Conservation (phyloP, 345 rosid genomes). For the Heritiera fomes region DNA sequence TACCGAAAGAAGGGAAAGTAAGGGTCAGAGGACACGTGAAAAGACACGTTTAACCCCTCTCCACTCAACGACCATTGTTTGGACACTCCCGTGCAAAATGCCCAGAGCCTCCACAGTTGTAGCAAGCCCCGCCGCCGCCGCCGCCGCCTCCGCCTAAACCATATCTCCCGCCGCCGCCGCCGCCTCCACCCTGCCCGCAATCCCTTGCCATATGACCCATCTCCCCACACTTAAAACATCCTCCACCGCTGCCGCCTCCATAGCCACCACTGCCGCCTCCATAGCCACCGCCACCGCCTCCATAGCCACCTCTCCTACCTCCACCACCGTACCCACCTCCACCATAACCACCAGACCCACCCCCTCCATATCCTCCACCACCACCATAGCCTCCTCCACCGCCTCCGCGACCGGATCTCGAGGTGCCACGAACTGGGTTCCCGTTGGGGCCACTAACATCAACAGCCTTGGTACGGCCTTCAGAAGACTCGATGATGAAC, state of each 20-base stretch:
- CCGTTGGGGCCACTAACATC: conserved; percentile 82
- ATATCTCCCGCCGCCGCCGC: conserved; percentile 34
- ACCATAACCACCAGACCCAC: conserved; percentile 42
- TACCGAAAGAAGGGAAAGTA: neutral
- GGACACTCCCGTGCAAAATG: conserved; percentile 91
- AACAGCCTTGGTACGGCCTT: conserved; percentile 71
- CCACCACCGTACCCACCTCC: conserved; percentile 24
- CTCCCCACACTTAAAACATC: conserved; percentile 41
- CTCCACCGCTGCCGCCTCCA: conserved; percentile 29
- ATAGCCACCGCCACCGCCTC: conserved; percentile 18
- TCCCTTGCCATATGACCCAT: conserved; percentile 32
- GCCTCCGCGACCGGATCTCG: conserved; percentile 50
- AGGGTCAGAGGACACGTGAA: conserved; percentile 1
- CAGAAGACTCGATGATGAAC: conserved; percentile 47
- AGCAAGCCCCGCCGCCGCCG: conserved; percentile 47
- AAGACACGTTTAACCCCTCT: neutral
- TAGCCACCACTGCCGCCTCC: conserved; percentile 26
- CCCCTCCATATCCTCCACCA: conserved; percentile 38
- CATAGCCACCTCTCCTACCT: conserved; percentile 30
- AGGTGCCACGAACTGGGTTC: conserved; percentile 40
- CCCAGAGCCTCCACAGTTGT: conserved; percentile 78
- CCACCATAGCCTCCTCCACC: conserved; percentile 32
- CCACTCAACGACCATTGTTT: conserved; percentile 45
- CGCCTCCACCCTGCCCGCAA: conserved; percentile 44
- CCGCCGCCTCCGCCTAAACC: conserved; percentile 39